phyloP scores from a whole-genome alignment of 2,329 filamentous ascomycete genomes.

The Ceratocystis lukuohia region DNA sequence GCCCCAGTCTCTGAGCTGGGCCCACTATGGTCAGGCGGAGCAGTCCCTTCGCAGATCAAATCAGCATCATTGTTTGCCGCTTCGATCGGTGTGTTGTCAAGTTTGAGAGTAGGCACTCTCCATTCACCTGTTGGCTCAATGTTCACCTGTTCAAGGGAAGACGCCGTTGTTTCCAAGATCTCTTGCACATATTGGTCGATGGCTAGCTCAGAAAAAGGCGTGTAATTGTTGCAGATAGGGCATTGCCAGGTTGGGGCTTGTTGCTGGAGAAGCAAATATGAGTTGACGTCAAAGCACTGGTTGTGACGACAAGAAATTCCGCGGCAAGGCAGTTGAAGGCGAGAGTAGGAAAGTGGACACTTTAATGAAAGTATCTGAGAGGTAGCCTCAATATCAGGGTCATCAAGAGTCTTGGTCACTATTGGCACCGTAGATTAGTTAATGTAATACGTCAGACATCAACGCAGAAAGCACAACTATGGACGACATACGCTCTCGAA shows the following conservation, averaged over 20 bases:
- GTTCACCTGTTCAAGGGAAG: slow-evolving; percentile 66
- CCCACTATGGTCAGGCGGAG: background rate
- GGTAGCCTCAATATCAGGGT: slow-evolving; percentile 78
- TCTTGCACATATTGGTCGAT: slow-evolving; percentile 84
- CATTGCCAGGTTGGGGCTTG: slow-evolving; percentile 96
- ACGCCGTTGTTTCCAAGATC: slow-evolving; percentile 62
- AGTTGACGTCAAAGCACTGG: slow-evolving; percentile 87
- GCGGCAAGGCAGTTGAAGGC: slow-evolving; percentile 67
- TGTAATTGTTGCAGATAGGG: slow-evolving; percentile 76
- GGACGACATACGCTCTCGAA: slow-evolving; percentile 60
- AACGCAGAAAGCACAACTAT: background rate
- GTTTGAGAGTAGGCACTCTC: slow-evolving; percentile 27
- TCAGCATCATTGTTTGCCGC: slow-evolving; percentile 35
- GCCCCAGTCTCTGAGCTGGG: background rate
- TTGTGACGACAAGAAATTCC: slow-evolving; percentile 72
- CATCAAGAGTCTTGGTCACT: slow-evolving; percentile 72
- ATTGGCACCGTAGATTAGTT: slow-evolving; percentile 21
- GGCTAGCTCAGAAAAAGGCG: slow-evolving; percentile 67
- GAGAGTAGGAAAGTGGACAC: slow-evolving; percentile 77
- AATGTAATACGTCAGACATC: background rate
- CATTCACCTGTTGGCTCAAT: slow-evolving; percentile 81
- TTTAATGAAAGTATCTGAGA: slow-evolving; percentile 83
- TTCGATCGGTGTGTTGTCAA: background rate
- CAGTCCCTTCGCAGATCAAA: slow-evolving; percentile 25
- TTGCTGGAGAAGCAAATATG: slow-evolving; percentile 86